Conservation (phyloP, 371 early-diverging fungal species). For the Mucor mucedo region DNA sequence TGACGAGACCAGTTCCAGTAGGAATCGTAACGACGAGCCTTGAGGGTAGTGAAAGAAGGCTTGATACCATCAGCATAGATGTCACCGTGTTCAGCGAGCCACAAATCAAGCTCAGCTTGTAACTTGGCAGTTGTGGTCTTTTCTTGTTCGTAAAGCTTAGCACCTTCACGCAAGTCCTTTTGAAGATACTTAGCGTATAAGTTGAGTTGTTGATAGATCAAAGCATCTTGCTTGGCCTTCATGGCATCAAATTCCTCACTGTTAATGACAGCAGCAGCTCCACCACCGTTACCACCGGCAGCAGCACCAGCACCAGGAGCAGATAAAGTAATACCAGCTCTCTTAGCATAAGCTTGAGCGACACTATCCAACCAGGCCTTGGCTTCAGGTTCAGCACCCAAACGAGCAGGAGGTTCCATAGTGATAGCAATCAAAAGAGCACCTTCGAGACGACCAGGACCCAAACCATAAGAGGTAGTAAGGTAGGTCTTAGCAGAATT, state of each 20-base stretch:
- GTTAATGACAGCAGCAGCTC: constrained; percentile 77
- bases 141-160: constrained; percentile 73
- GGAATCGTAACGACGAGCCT: constrained; percentile 91
- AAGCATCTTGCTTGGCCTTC: constrained; percentile 79
- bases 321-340: constrained; percentile 77
- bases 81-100: constrained; percentile 91
- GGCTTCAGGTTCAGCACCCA: constrained; percentile 84
- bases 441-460: constrained; percentile 83
- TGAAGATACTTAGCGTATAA: constrained; percentile 88
- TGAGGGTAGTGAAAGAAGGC: constrained; percentile 81
- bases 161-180: constrained; percentile 83
- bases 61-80: constrained; percentile 87
- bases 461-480: constrained; percentile 78
- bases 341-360: constrained; percentile 82
- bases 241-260: constrained; percentile 87
- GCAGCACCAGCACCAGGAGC: constrained; percentile 62
- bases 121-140: constrained; percentile 70
- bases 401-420: constrained; percentile 86
- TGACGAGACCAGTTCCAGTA: constrained; percentile 98
- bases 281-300: constrained; percentile 67
- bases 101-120: constrained; percentile 86
- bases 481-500: constrained; percentile 81
- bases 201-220: constrained; percentile 89
- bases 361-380: constrained; percentile 87
- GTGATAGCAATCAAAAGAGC: constrained; percentile 83